Base-by-base conservation (phyloP, 108 stramenopile genomes). In the Chaetoceros muelleri region DNA sequence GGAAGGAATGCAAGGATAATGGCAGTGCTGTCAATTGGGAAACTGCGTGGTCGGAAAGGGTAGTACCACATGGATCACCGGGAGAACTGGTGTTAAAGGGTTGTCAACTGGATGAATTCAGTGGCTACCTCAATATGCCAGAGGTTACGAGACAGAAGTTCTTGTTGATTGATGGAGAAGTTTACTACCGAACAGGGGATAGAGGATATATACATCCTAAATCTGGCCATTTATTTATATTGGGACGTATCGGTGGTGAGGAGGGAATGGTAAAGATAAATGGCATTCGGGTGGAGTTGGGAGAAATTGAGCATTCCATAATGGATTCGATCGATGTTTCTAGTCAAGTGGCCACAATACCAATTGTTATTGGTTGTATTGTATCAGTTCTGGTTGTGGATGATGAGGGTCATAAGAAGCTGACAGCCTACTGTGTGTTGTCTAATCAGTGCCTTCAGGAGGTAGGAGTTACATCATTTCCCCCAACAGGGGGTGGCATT, bases 191-290 rank as follows among this genome's bases (percentile, higher is more conserved):
- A 69, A 87, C 90, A 0, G 90, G 90, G 23, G 90, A 91, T 52
- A 61, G 75, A 20, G 90, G 90, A 23, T 79, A 66, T 44, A 59
- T 83, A 16, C 58, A 84, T 53, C 28, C 47, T 7, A 24, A 8
- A 8, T 62, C 67, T 26, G 63, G 69, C 0, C 48, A 64, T n/a
- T 52, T 82, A 17, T 56, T 62, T 28, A 73, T 91, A 48, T 24
- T 71, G 17, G 90, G 90, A 19, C 67, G 90, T n/a, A 91, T 91
- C 55, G 62, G 63, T 27, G 81, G 83, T 19, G 82, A 91, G 60
- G 75, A 76, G 0, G 85, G 82, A 1, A 83, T 84, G 85, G 75
- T 91, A 0, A 91, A 91, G 59, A 65, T 83, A 17, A 87, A 91
- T 58, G 90, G 90, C 8, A 70, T 91, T 18, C 72, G 90, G 3